Evolutionary conservation across 169 alveolate genomes (phyloP).

Genomic region (Ichthyophthirius multifiliis): DNA sequence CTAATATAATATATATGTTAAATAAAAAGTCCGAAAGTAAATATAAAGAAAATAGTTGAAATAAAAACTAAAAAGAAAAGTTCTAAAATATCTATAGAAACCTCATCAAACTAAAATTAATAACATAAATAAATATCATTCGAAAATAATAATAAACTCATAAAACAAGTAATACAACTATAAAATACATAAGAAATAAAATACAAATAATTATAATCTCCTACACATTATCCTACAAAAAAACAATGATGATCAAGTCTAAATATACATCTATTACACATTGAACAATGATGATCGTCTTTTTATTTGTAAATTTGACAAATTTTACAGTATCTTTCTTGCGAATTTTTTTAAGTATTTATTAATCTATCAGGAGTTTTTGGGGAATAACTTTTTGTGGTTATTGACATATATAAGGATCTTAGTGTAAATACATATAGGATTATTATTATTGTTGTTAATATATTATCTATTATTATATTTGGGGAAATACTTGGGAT

Average conservation of each 20-base stretch:
- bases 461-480: too few species aligned
- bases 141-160: not conserved
- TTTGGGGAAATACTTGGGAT: too few species aligned
- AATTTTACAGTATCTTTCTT: too few species aligned
- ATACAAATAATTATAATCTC: conserved; percentile 64
- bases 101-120: not conserved
- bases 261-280: conserved; percentile 55
- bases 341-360: too few species aligned
- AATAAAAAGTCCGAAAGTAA: not conserved
- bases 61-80: not conserved
- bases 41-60: not conserved
- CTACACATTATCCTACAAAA: conserved; percentile 75
- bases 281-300: conserved; percentile 59
- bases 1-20: not conserved
- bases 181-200: conserved; percentile 18
- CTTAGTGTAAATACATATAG: too few species aligned
- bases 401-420: too few species aligned
- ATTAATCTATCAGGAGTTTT: too few species aligned
- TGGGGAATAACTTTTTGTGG: too few species aligned
- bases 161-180: not conserved
- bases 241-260: conserved; percentile 63
- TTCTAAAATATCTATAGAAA: not conserved
- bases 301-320: too few species aligned
- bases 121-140: not conserved
- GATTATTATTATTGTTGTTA: too few species aligned